Evolutionary conservation across 352 stramenopile genomes (phyloP).

Genomic region (Stephanocyclus meneghinianus): DNA sequence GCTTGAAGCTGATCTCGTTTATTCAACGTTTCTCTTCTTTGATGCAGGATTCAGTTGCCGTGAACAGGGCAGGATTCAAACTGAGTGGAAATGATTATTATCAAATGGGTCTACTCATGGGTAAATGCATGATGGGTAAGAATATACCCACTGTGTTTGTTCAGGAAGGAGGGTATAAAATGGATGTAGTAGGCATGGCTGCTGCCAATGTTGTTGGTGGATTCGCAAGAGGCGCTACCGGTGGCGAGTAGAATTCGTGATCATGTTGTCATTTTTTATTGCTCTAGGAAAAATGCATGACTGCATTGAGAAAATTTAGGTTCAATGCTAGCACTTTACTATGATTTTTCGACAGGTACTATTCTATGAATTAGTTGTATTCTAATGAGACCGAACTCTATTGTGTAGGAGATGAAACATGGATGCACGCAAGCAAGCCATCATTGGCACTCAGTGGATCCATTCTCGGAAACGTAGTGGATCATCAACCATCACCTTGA

Average conservation of each 20-base stretch:
- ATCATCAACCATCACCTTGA: background rate
- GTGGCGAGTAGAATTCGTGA: background rate
- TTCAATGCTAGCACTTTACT: too few relatives aligned
- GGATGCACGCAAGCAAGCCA: too few relatives aligned
- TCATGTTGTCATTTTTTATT: too few relatives aligned
- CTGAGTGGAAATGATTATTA: slow-evolving; percentile 62
- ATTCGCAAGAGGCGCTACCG: slow-evolving; percentile 27
- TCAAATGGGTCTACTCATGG: slow-evolving; percentile 62
- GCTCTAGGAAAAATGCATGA: too few relatives aligned
- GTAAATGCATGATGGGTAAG: slow-evolving; percentile 29
- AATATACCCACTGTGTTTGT: slow-evolving; percentile 53
- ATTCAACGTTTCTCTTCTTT: background rate
- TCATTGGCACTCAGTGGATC: background rate
- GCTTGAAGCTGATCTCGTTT: background rate
- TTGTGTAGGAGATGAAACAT: too few relatives aligned
- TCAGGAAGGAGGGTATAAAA: slow-evolving; percentile 78
- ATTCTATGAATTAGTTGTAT: too few relatives aligned
- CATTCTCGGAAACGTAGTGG: background rate
- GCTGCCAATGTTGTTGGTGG: slow-evolving; percentile 62
- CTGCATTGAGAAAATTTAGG: too few relatives aligned
- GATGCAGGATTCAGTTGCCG: slow-evolving; percentile 50
- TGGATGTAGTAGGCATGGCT: slow-evolving; percentile 65
- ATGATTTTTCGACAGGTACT: too few relatives aligned
- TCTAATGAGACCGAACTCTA: too few relatives aligned
- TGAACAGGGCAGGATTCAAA: slow-evolving; percentile 64